Evolutionary conservation across 2,329 filamentous ascomycete species (phyloP).

Genomic region (Fusarium cicatricum): DNA sequence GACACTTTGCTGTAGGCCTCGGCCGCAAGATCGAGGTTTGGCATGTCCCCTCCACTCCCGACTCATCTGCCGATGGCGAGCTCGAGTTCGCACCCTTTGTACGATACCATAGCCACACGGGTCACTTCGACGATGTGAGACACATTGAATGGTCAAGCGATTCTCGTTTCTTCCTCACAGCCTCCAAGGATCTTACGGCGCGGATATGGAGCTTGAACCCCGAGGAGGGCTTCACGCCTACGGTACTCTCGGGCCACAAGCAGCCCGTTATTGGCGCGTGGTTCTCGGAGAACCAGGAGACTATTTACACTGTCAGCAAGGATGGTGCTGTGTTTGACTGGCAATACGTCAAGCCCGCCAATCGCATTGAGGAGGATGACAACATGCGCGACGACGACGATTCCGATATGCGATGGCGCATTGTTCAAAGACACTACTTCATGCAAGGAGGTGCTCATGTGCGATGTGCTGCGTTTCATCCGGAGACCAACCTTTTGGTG

Average conservation of each 20-base stretch:
- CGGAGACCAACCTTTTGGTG: conserved; percentile 89
- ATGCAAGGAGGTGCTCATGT: conserved; percentile 89
- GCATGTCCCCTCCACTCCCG: conserved; percentile 92
- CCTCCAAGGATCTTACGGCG: conserved; percentile 90
- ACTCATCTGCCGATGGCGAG: conserved; percentile 78
- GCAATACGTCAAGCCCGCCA: conserved; percentile 77
- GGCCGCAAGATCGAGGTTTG: conserved; percentile 92
- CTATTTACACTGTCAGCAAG: conserved; percentile 94
- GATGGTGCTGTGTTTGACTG: conserved; percentile 97
- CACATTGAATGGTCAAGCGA: conserved; percentile 96
- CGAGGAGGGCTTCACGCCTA: conserved; percentile 88
- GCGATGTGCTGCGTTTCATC: conserved; percentile 89
- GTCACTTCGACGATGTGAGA: conserved; percentile 87
- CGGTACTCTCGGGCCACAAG: conserved; percentile 88
- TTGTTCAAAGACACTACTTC: conserved; percentile 91
- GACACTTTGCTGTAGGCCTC: conserved; percentile 88
- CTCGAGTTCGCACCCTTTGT: conserved; percentile 97
- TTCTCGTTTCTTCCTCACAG: conserved; percentile 91
- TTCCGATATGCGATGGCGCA: conserved; percentile 83
- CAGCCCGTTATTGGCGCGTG: conserved; percentile 94
- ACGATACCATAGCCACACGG: conserved; percentile 82
- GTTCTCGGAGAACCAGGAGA: conserved; percentile 95
- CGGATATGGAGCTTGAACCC: conserved; percentile 93
- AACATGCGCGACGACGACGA: conserved; percentile 67
- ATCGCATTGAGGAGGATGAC: conserved; percentile 63